Percentiles rank a stretch among this genome's conserved stretches.
Evolutionary conservation across 139 green algal genomes (phyloP).

Genomic region (Trebouxia sp.): DNA sequence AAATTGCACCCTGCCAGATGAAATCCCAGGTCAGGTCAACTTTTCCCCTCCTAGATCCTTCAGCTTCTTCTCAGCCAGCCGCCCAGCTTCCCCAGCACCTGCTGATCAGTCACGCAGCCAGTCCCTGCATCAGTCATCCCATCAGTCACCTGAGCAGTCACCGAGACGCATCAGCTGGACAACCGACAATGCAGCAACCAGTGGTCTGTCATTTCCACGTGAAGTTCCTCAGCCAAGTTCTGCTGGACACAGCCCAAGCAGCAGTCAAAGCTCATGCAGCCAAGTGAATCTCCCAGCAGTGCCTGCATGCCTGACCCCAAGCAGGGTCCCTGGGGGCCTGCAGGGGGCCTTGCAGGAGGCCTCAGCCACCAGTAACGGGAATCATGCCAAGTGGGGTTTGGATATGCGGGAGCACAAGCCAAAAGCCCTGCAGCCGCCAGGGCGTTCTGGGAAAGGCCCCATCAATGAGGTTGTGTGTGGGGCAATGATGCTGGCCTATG

Average conservation of each 20-base stretch:
- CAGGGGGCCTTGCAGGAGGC: background rate
- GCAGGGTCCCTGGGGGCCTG: background rate
- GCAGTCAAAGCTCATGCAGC: background rate
- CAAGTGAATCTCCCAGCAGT: background rate
- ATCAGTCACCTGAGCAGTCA: background rate
- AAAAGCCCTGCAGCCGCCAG: background rate
- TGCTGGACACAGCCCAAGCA: background rate
- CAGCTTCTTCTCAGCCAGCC: constrained; percentile 29
- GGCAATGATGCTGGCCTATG: constrained; percentile 85
- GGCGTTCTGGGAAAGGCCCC: background rate
- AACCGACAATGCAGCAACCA: background rate
- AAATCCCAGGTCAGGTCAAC: constrained; percentile 39
- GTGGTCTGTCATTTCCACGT: background rate
- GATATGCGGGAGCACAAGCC: constrained; percentile 32
- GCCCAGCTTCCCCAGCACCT: background rate
- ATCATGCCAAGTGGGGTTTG: constrained; percentile 22
- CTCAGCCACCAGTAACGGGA: background rate
- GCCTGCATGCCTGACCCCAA: background rate
- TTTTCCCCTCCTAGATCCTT: background rate
- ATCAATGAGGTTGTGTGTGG: constrained; percentile 86
- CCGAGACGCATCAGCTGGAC: background rate
- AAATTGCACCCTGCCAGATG: constrained; percentile 29
- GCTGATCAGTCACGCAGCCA: background rate
- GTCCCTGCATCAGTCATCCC: too few species aligned
- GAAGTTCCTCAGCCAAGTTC: background rate